Percentiles rank a stretch among this genome's conserved stretches.
phyloP scores from a whole-genome alignment of 2,329 filamentous ascomycete species.

The Plenodomus biglobosus region DNA sequence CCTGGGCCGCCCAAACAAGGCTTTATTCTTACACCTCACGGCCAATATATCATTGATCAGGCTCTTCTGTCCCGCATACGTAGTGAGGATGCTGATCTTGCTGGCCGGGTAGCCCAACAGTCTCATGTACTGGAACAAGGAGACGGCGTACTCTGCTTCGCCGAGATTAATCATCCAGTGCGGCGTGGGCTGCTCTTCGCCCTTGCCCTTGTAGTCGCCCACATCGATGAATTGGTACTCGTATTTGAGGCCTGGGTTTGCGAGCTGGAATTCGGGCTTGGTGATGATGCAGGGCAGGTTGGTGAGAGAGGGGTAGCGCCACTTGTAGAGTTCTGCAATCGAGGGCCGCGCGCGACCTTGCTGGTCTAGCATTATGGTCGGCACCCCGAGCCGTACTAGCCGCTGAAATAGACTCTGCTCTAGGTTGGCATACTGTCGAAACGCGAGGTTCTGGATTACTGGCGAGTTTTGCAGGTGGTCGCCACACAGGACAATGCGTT shows the following conservation, averaged over 20 bases:
- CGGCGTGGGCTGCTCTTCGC: conserved; percentile 85
- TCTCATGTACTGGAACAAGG: conserved; percentile 96
- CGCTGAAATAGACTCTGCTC: conserved; percentile 94
- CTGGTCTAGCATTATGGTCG: conserved; percentile 83
- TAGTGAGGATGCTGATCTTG: conserved; percentile 85
- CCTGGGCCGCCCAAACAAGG: conserved; percentile 84
- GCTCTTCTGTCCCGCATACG: conserved; percentile 89
- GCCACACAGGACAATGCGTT: conserved; percentile 87
- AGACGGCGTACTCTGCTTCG: conserved; percentile 95
- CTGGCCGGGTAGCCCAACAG: conserved; percentile 85
- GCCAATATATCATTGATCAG: conserved; percentile 83
- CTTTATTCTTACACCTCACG: conserved; percentile 79
- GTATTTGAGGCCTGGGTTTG: conserved; percentile 89
- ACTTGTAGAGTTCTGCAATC: conserved; percentile 87
- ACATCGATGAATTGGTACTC: conserved; percentile 98
- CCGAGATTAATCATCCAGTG: conserved; percentile 97
- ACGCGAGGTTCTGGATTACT: conserved; percentile 90
- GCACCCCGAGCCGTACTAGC: conserved; percentile 88
- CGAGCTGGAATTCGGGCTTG: conserved; percentile 69
- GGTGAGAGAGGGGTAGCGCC: conserved; percentile 81
- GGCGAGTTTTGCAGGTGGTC: conserved; percentile 98
- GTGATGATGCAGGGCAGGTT: conserved; percentile 75
- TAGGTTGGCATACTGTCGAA: conserved; percentile 91
- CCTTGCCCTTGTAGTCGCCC: conserved; percentile 84
- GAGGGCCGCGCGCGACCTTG: conserved; percentile 88